Evolutionary conservation across 2,329 filamentous ascomycete genomes (phyloP).

Genomic region (Sporothrix humicola): DNA sequence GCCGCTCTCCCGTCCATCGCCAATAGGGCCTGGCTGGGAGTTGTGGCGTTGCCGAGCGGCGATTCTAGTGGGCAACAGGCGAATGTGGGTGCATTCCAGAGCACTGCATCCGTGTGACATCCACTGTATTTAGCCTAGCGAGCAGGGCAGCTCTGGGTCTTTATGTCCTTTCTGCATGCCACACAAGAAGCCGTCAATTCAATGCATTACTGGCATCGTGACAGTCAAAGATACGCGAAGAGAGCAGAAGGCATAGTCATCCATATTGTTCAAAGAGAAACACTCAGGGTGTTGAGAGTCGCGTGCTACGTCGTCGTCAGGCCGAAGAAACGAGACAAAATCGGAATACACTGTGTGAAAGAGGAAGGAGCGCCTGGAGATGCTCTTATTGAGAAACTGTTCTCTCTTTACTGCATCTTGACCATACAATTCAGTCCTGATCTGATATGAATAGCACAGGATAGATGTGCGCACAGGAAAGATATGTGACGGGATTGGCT

Average conservation of each 20-base stretch:
- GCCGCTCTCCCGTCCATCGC: slow-evolving; percentile 10
- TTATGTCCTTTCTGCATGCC: neutral
- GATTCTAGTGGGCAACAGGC: slow-evolving; percentile 12
- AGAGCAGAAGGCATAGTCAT: no score
- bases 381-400: no score
- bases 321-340: no score
- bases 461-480: neutral
- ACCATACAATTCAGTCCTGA: neutral
- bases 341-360: no score
- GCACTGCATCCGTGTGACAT: neutral
- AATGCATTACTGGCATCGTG: neutral
- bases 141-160: neutral
- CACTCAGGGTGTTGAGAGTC: neutral
- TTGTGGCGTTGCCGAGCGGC: slow-evolving; percentile 28
- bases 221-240: neutral
- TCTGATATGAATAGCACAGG: neutral
- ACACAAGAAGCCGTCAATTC: neutral
- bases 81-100: slow-evolving; percentile 24
- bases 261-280: no score
- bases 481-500: slow-evolving; percentile 13
- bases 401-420: no score
- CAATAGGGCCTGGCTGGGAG: neutral
- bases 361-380: no score
- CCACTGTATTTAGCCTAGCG: slow-evolving; percentile 8
- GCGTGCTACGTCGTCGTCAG: neutral